phyloP scores from a whole-genome alignment of 1,284 basidiomycete genomes.

The Cronartium ribicola region DNA sequence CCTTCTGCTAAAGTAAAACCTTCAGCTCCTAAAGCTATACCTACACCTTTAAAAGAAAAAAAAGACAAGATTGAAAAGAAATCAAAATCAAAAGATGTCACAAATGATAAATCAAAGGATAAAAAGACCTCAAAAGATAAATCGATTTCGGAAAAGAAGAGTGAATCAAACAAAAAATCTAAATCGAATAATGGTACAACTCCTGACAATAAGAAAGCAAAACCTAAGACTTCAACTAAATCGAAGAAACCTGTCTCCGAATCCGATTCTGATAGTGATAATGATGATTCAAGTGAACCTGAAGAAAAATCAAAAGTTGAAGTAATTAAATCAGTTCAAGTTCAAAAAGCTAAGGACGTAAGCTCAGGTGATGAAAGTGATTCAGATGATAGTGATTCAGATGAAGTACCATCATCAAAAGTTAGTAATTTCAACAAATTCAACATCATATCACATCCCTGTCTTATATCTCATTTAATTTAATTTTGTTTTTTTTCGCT shows the following conservation, averaged over 20 bases:
- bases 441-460: background rate
- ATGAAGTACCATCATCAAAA: background rate
- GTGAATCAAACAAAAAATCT: conserved; percentile 3
- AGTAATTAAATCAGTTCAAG: conserved; percentile 11
- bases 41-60: conserved; percentile 23
- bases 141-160: conserved; percentile 14
- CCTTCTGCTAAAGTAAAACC: conserved; percentile 22
- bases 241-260: conserved; percentile 13
- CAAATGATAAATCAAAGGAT: conserved; percentile 10
- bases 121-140: background rate
- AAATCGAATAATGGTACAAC: background rate
- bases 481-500: background rate
- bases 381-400: conserved; percentile 20
- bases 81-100: background rate
- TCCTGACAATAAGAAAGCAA: background rate
- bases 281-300: conserved; percentile 3
- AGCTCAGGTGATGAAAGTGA: conserved; percentile 7
- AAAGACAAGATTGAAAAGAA: conserved; percentile 27
- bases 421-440: background rate
- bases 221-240: too few relatives aligned
- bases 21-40: conserved; percentile 24
- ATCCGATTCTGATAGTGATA: conserved; percentile 30
- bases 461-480: background rate
- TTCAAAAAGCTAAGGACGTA: background rate
- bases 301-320: conserved; percentile 25